Base-by-base conservation (phyloP, 2,329 filamentous ascomycete species). In the Dactylellina drechsleri region DNA sequence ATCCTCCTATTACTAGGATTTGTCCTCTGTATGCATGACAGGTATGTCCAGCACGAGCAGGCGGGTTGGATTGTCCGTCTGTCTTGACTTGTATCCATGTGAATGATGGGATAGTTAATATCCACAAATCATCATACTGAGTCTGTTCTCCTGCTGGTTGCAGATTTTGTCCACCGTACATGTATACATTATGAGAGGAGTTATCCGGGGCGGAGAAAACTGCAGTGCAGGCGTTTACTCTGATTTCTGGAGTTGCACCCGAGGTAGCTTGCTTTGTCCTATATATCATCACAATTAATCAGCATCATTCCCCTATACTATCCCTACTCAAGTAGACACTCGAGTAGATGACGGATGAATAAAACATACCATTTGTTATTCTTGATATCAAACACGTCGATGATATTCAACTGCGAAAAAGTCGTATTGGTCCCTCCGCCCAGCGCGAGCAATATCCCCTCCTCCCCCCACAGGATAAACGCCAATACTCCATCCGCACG, bases 381-480 rank as follows among this genome's bases (percentile, higher is more conserved):
- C 2, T 87, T 90, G 68, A 94, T 87, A 79, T 95, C 92, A 81
- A 92, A 95, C n/a, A 94, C 87, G 77, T 93, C 90, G 45, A 93
- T 89, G 15, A 87, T 85, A 57, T 89, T 92, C 83, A 94, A 93
- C 15, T 85, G 84, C 0, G 89, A 88, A 79, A 92, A 93, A 20
- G 88, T 87, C 26, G 84, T 82, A 79, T 87, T 85, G 82, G 88
- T 87, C 1, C 92, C 92, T 12, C 92, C 92, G 5, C 91, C 92
- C 0, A 96, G 83, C 2, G 90, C 91, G 0, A 96, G 85, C 7
- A 96, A 84, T 52, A 95, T 89, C 0, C 92, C 92, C 78, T 92
- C 84, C 15, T 86, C 83, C 2, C 92, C 91, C 52, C 93, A 91
- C 0, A 92, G 92, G 0, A 96, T 85, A 79, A 91, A 92, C 0